Percentiles rank a stretch among this genome's conserved stretches.
Evolutionary conservation across 768 basidiomycete species (phyloP).

Genomic region (Flagelloscypha sp.): DNA sequence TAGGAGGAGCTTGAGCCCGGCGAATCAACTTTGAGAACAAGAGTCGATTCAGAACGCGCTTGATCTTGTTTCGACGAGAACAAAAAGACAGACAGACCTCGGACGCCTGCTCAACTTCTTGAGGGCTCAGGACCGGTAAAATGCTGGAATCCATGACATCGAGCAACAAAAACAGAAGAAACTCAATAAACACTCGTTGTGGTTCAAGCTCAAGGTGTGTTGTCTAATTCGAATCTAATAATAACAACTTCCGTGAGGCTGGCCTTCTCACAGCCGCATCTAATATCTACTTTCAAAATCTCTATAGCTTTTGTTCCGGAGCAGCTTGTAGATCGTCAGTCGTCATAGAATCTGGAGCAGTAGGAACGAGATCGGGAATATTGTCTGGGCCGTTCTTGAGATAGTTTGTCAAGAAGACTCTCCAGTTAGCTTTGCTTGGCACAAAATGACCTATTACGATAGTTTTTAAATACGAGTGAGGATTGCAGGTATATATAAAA

Average conservation of each 20-base stretch:
- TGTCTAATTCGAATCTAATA: too few relatives aligned
- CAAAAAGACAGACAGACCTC: constrained; percentile 37
- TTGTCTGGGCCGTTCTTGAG: constrained; percentile 42
- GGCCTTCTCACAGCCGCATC: too few relatives aligned
- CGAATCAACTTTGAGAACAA: constrained; percentile 49
- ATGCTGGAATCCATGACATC: constrained; percentile 30
- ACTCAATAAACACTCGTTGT: too few relatives aligned
- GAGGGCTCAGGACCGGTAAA: constrained; percentile 43
- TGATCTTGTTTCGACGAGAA: constrained; percentile 7
- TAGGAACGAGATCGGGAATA: too few relatives aligned
- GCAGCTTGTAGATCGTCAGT: too few relatives aligned
- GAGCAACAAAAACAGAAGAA: too few relatives aligned
- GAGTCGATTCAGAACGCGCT: constrained; percentile 10
- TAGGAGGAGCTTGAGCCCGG: constrained; percentile 51
- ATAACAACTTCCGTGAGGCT: too few relatives aligned
- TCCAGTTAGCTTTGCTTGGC: constrained; percentile 70
- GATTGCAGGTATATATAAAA: neutral
- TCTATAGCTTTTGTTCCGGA: too few relatives aligned
- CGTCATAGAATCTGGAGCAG: too few relatives aligned
- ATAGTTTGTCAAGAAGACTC: constrained; percentile 65
- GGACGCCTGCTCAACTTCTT: constrained; percentile 49
- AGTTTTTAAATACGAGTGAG: neutral
- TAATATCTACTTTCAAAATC: too few relatives aligned
- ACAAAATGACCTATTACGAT: constrained; percentile 64
- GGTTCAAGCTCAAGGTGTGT: too few relatives aligned